Evolutionary conservation across 2,329 filamentous ascomycete species (phyloP).

Genomic region (Xylariaceae sp.): DNA sequence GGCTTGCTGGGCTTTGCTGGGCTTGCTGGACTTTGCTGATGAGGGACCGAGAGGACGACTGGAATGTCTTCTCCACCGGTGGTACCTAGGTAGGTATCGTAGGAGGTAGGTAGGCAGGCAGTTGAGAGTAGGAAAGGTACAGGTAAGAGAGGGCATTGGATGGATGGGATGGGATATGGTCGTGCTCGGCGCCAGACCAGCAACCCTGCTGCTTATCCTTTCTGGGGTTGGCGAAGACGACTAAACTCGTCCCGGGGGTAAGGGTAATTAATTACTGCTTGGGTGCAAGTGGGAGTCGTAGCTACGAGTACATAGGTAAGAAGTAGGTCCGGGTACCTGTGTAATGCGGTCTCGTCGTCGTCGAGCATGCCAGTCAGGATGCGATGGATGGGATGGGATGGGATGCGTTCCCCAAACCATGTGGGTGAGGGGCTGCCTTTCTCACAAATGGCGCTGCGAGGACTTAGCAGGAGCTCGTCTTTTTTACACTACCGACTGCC

Average conservation of each 20-base stretch:
- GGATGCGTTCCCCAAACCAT: conserved; percentile 18
- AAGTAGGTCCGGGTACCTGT: neutral
- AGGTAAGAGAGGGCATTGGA: conserved; percentile 6
- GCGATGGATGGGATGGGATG: conserved; percentile 3
- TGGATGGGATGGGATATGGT: conserved; percentile 8
- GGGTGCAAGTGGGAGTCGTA: too few relatives aligned
- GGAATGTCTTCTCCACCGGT: conserved; percentile 24
- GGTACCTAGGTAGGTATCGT: too few relatives aligned
- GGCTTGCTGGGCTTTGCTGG: conserved; percentile 18
- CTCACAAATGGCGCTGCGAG: conserved; percentile 23
- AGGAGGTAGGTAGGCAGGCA: too few relatives aligned
- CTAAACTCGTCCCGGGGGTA: conserved; percentile 2
- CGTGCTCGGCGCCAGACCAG: conserved; percentile 21
- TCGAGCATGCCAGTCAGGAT: conserved; percentile 24
- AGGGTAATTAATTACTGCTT: conserved; percentile 1
- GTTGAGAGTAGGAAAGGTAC: too few relatives aligned
- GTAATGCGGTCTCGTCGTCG: conserved; percentile 24
- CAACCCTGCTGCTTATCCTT: conserved; percentile 18
- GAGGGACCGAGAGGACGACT: conserved; percentile 10
- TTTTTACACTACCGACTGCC: conserved; percentile 22
- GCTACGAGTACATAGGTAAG: too few relatives aligned
- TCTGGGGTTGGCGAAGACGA: neutral
- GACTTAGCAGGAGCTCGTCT: conserved; percentile 14
- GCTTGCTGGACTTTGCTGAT: too few relatives aligned
- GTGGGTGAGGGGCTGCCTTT: conserved; percentile 25